phyloP scores from a whole-genome alignment of 2,329 filamentous ascomycete species.

The Xylogone sp. region DNA sequence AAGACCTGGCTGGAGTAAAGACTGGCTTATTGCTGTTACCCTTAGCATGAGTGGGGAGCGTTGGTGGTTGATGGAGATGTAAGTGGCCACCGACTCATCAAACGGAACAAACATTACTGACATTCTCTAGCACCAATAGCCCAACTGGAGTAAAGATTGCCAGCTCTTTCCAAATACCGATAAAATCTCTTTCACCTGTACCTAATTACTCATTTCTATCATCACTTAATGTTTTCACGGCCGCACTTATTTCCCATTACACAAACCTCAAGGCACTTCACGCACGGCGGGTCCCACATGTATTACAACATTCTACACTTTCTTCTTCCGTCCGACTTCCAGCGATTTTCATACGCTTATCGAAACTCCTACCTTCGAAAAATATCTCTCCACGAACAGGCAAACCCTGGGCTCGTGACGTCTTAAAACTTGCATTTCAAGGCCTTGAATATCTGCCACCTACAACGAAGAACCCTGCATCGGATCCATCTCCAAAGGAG shows the following conservation, averaged over 20 bases:
- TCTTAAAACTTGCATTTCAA: slow-evolving; percentile 53
- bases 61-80: slow-evolving; percentile 74
- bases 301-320: slow-evolving; percentile 20
- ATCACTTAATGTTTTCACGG: slow-evolving; percentile 31
- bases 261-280: slow-evolving; percentile 31
- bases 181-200: slow-evolving; percentile 19
- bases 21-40: slow-evolving; percentile 70
- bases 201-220: slow-evolving; percentile 29
- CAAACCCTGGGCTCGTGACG: slow-evolving; percentile 54
- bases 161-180: slow-evolving; percentile 19
- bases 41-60: slow-evolving; percentile 69
- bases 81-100: slow-evolving; percentile 6
- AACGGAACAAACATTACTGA: slow-evolving; percentile 26
- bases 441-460: slow-evolving; percentile 21
- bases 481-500: background rate
- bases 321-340: slow-evolving; percentile 21
- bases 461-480: background rate
- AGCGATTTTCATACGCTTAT: slow-evolving; percentile 20
- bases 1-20: slow-evolving; percentile 64
- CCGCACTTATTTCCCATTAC: slow-evolving; percentile 33
- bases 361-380: slow-evolving; percentile 22
- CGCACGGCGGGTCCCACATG: slow-evolving; percentile 19
- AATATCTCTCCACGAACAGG: slow-evolving; percentile 14
- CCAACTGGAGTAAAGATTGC: slow-evolving; percentile 15
- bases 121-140: slow-evolving; percentile 10